These are phyloP conservation scores for Plasmodium gonderi DNA, from an alignment of 169 alveolate genomes.

Conservation along the genomic window DNA sequence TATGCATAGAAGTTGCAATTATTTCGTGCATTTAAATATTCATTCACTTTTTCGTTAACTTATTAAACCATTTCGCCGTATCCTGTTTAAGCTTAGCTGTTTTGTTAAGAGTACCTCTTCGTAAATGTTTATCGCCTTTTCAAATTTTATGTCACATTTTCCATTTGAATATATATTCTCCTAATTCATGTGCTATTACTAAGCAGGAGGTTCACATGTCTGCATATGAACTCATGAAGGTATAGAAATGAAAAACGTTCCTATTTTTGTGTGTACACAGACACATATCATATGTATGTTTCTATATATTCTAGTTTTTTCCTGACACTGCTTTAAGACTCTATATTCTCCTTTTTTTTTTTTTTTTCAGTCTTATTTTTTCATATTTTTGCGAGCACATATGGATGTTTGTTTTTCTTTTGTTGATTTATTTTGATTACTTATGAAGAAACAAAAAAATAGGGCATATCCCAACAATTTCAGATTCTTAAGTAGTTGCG, in stretches of 20 bases:
- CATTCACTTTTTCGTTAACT: neutral
- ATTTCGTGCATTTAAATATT: neutral
- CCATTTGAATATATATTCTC: too few species aligned
- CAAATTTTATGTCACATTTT: too few species aligned
- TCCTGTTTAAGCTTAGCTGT: neutral
- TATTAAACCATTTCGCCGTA: neutral
- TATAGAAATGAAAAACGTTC: too few species aligned
- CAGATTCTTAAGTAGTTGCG: constrained; percentile 1
- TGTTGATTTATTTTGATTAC: constrained; percentile 6
- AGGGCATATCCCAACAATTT: constrained; percentile 46
- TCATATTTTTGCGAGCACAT: neutral
- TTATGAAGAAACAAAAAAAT: constrained; percentile 40
- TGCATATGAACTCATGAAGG: too few species aligned
- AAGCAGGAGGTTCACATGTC: too few species aligned
- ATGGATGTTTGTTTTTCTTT: constrained; percentile 8
- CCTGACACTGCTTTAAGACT: neutral
- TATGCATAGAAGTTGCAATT: neutral
- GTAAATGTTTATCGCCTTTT: too few species aligned
- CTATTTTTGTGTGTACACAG: too few species aligned
- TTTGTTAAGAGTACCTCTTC: too few species aligned
- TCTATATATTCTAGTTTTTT: too few species aligned
- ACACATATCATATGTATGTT: too few species aligned
- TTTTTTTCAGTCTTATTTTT: neutral
- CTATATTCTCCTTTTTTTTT: neutral
- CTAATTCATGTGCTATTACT: too few species aligned